Percentiles rank a stretch among this genome's conserved stretches.
Evolutionary conservation across 805 yeast genomes (phyloP).

Genomic region (Ogataea haglerorum): DNA sequence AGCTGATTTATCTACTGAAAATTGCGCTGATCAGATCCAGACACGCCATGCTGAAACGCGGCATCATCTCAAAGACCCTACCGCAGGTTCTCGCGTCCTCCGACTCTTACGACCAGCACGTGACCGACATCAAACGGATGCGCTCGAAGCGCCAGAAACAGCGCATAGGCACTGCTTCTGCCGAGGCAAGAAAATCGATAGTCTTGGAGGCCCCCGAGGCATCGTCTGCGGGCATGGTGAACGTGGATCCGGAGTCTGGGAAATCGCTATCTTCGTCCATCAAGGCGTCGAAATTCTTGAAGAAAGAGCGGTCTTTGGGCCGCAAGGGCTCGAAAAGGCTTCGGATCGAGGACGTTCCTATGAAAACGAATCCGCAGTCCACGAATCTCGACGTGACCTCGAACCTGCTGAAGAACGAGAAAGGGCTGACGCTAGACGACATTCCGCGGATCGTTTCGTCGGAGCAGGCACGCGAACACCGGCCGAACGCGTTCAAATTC

Average conservation of each 20-base stretch:
- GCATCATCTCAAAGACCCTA: slow-evolving; percentile 11
- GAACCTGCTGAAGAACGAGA: slow-evolving; percentile 71
- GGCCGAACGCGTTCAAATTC: slow-evolving; percentile 90
- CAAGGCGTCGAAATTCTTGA: slow-evolving; percentile 20
- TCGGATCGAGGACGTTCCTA: slow-evolving; percentile 30
- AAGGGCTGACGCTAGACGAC: slow-evolving; percentile 88
- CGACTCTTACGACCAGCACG: slow-evolving; percentile 62
- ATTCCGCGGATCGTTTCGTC: slow-evolving; percentile 96
- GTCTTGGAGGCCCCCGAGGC: slow-evolving; percentile 63
- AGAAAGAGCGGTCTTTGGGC: slow-evolving; percentile 23
- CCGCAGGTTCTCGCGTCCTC: slow-evolving; percentile 18
- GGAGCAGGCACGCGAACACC: slow-evolving; percentile 89
- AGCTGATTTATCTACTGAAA: slow-evolving; percentile 70
- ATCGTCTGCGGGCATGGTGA: slow-evolving; percentile 32
- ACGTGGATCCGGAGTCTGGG: slow-evolving; percentile 18
- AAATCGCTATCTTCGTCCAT: slow-evolving; percentile 6
- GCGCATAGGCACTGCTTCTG: slow-evolving; percentile 49
- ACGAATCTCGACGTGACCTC: slow-evolving; percentile 57
- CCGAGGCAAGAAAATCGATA: slow-evolving; percentile 59
- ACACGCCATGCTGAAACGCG: slow-evolving; percentile 48
- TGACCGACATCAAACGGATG: slow-evolving; percentile 72
- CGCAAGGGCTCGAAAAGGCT: slow-evolving; percentile 30
- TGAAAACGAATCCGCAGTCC: slow-evolving; percentile 21
- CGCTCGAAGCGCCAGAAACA: slow-evolving; percentile 70
- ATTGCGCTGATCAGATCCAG: slow-evolving; percentile 79